These are phyloP conservation scores for Talaromyces wortmannii DNA, from an alignment of 495 filamentous ascomycete genomes.

Conservation along the genomic window DNA sequence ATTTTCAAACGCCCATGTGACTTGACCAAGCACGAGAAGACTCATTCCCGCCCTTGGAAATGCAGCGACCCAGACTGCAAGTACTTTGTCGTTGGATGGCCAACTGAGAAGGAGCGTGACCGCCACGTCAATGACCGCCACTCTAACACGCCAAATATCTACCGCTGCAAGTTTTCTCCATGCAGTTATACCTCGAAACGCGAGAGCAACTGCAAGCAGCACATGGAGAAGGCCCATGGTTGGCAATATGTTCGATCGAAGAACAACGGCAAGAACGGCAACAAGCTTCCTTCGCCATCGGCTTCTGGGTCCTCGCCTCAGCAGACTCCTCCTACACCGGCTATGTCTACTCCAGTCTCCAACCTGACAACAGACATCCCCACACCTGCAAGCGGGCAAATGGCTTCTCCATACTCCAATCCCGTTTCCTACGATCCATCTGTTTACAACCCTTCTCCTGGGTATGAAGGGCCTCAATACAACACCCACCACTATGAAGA, in stretches of 20 bases:
- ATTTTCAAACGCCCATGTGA: constrained; percentile 91
- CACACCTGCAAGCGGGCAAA: constrained; percentile 20
- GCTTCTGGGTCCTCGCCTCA: constrained; percentile 10
- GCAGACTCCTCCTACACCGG: constrained; percentile 45
- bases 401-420: constrained; percentile 15
- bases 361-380: constrained; percentile 32
- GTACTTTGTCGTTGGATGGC: constrained; percentile 82
- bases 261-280: constrained; percentile 66
- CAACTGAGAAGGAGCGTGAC: constrained; percentile 95
- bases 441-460: not conserved
- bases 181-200: constrained; percentile 94
- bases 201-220: constrained; percentile 97
- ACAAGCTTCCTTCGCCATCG: constrained; percentile 21
- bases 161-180: constrained; percentile 71
- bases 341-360: constrained; percentile 44
- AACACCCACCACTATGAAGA: no score
- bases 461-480: no score
- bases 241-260: constrained; percentile 89
- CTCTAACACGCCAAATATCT: constrained; percentile 66
- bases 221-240: constrained; percentile 97
- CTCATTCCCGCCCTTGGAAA: constrained; percentile 92
- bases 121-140: constrained; percentile 96
- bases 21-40: constrained; percentile 94
- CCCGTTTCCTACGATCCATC: constrained; percentile 10
- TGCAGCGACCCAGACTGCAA: constrained; percentile 76